These are phyloP conservation scores for Pythium diclinum DNA, from an alignment of 352 stramenopile genomes.

Conservation along the genomic window DNA sequence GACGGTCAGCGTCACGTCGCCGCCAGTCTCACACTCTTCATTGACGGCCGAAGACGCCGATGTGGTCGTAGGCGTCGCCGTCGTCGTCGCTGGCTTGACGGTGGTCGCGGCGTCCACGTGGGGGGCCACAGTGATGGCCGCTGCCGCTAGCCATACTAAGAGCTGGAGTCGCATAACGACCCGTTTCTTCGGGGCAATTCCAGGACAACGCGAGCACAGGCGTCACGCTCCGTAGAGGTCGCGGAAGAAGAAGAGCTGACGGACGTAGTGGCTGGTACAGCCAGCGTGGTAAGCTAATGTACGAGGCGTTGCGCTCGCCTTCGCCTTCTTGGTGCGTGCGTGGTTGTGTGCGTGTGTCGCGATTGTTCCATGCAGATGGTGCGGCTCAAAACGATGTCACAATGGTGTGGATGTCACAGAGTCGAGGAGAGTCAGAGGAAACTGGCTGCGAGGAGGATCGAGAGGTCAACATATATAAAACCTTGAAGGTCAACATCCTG, in stretches of 20 bases:
- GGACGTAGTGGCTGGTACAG: neutral
- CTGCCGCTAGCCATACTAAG: neutral
- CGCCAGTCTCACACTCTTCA: slow-evolving; percentile 7
- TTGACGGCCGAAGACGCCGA: neutral
- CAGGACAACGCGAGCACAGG: neutral
- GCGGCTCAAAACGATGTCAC: neutral
- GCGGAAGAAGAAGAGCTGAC: neutral
- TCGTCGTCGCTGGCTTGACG: neutral
- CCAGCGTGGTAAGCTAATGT: neutral
- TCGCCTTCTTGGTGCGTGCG: neutral
- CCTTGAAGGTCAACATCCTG: neutral
- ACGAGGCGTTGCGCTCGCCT: neutral
- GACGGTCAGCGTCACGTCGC: slow-evolving; percentile 17
- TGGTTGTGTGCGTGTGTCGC: neutral
- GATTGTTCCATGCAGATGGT: slow-evolving; percentile 1
- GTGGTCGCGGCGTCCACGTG: neutral
- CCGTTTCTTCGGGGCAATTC: neutral
- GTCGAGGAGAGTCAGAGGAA: slow-evolving; percentile 6
- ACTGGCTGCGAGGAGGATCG: neutral
- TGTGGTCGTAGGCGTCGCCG: neutral
- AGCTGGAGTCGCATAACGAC: neutral
- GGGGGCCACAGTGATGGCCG: neutral
- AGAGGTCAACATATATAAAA: neutral
- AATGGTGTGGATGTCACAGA: neutral
- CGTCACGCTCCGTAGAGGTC: neutral